Conservation (phyloP, 441 rosid species). For the Jatropha podagrica region DNA sequence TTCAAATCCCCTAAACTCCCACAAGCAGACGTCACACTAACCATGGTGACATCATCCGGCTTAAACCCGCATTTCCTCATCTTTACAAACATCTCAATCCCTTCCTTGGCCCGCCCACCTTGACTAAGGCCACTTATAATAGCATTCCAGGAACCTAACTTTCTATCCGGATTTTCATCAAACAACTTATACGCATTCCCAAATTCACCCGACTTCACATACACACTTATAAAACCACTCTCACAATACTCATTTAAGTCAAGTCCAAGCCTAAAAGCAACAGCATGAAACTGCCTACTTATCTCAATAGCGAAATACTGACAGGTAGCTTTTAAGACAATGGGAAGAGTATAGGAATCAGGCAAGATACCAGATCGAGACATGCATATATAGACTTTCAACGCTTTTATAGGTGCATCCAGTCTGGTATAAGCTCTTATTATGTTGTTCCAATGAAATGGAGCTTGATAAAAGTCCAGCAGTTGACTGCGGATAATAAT, state of each 20-base stretch:
- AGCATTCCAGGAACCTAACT: constrained; percentile 89
- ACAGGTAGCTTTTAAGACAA: constrained; percentile 50
- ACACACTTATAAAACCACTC: constrained; percentile 63
- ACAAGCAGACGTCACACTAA: constrained; percentile 71
- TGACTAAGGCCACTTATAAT: constrained; percentile 61
- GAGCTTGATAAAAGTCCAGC: constrained; percentile 21
- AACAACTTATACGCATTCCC: constrained; percentile 55
- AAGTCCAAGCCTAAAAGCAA: constrained; percentile 55
- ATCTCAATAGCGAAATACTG: constrained; percentile 38
- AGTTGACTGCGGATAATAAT: constrained; percentile 34
- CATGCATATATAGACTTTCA: constrained; percentile 49
- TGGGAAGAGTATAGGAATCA: constrained; percentile 68
- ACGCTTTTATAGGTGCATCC: constrained; percentile 47
- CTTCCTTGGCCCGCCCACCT: constrained; percentile 53
- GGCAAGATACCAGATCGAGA: constrained; percentile 51
- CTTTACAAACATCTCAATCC: constrained; percentile 56
- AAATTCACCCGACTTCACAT: constrained; percentile 53
- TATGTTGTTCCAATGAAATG: constrained; percentile 62
- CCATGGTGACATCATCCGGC: constrained; percentile 80
- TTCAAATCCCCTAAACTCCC: constrained; percentile 65
- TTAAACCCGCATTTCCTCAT: constrained; percentile 54
- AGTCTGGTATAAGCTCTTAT: constrained; percentile 62
- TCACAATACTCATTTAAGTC: constrained; percentile 63
- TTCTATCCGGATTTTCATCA: constrained; percentile 65
- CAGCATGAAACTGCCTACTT: constrained; percentile 67